A percentile compares a stretch with the other conserved stretches of the same genome.
phyloP scores from a whole-genome alignment of 2,329 filamentous ascomycete genomes.

The Paraphoma chrysanthemicola region DNA sequence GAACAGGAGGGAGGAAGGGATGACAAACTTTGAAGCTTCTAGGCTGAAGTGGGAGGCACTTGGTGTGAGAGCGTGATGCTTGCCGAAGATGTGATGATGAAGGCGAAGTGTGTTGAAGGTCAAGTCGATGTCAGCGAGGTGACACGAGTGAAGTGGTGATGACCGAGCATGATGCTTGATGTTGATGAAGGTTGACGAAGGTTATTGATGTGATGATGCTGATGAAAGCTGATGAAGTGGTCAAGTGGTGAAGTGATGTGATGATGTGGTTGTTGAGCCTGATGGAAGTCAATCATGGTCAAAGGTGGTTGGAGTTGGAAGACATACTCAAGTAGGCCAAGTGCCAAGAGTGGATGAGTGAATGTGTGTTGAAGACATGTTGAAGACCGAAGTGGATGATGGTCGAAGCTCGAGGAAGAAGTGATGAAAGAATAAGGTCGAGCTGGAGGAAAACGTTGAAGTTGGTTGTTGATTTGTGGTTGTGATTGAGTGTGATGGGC shows the following conservation, averaged over 20 bases:
- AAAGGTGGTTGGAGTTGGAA: neutral
- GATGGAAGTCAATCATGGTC: neutral
- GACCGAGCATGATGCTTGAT: too few relatives aligned
- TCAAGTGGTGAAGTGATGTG: neutral
- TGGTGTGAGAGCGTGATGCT: neutral
- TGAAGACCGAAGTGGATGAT: conserved; percentile 5
- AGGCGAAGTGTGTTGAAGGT: neutral
- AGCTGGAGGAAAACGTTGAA: neutral
- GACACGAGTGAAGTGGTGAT: too few relatives aligned
- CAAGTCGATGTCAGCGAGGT: neutral
- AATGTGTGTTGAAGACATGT: conserved; percentile 10
- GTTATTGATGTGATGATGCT: neutral
- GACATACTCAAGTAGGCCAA: conserved; percentile 12
- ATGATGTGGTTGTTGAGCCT: neutral
- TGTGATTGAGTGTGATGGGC: neutral
- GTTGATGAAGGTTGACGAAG: too few relatives aligned
- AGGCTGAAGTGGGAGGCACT: conserved; percentile 2
- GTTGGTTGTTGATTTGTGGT: neutral
- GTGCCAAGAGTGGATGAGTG: conserved; percentile 11
- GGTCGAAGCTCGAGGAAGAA: neutral
- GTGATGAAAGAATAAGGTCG: neutral
- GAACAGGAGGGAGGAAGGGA: neutral
- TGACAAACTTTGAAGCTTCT: conserved; percentile 3
- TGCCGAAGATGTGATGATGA: neutral
- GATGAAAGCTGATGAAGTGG: neutral